phyloP scores from a whole-genome alignment of 75 land plant species.

The Cryptomeria japonica region DNA sequence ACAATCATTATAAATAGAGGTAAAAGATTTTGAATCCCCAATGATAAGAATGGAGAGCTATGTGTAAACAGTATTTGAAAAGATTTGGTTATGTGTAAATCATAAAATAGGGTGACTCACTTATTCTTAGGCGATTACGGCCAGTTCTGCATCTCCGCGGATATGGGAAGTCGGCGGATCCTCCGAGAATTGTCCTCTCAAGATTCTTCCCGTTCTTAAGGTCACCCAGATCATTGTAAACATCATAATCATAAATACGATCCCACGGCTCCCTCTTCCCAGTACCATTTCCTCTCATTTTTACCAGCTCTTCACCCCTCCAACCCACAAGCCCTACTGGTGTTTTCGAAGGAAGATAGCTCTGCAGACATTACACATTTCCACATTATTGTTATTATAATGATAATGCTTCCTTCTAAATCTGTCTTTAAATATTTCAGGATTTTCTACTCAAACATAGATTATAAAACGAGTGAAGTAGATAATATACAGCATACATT shows the following conservation, averaged over 20 bases:
- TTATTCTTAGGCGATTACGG: constrained; percentile 12
- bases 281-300: constrained; percentile 18
- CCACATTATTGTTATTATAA: background rate
- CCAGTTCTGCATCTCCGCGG: constrained; percentile 33
- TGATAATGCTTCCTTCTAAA: too few species aligned
- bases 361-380: background rate
- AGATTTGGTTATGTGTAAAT: background rate
- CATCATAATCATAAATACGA: constrained; percentile 24
- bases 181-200: constrained; percentile 15
- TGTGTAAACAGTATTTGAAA: too few species aligned
- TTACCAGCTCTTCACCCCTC: constrained; percentile 17
- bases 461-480: background rate
- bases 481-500: background rate
- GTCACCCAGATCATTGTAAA: constrained; percentile 31
- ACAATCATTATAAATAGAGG: background rate
- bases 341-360: constrained; percentile 24
- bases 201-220: constrained; percentile 13
- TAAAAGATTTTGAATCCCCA: background rate
- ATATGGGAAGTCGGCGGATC: constrained; percentile 20
- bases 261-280: constrained; percentile 16
- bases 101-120: background rate
- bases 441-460: background rate
- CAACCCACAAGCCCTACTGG: constrained; percentile 16
- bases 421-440: too few species aligned
- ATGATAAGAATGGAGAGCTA: background rate